Evolutionary conservation across 176 grass and related monocot genomes (phyloP).

Genomic region (Carex parvula): DNA sequence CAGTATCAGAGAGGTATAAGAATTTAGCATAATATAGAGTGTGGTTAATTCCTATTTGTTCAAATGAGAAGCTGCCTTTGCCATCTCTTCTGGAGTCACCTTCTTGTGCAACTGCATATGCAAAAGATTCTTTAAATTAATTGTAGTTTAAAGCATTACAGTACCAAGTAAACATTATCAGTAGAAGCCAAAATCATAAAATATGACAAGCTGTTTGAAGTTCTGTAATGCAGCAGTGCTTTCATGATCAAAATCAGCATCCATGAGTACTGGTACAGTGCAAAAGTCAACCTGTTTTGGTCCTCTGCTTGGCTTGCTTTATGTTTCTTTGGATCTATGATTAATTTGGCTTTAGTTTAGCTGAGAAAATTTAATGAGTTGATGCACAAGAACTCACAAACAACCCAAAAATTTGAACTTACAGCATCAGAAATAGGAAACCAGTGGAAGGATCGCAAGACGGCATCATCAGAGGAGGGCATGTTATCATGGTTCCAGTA

Average conservation of each 20-base stretch:
- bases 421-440: constrained; percentile 76
- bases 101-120: constrained; percentile 79
- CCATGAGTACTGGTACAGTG: not conserved
- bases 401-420: constrained; percentile 23
- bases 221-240: not conserved
- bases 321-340: not conserved
- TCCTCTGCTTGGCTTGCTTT: not conserved
- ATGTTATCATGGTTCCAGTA: constrained; percentile 89
- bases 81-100: constrained; percentile 61
- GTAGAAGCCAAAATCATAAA: not conserved
- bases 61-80: constrained; percentile 35
- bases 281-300: not conserved
- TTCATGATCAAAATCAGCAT: not conserved
- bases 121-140: constrained; percentile 17
- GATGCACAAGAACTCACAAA: not conserved
- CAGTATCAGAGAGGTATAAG: not conserved
- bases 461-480: constrained; percentile 77
- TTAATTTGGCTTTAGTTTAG: constrained; percentile 7
- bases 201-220: not conserved
- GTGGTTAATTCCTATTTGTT: constrained; percentile 34
- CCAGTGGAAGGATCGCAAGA: constrained; percentile 77
- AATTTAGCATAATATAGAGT: constrained; percentile 10
- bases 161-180: not conserved
- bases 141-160: not conserved
- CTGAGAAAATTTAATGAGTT: not conserved